Evolutionary conservation across 148 eudicot species (phyloP).

Genomic region (Gaultheria prostrata): DNA sequence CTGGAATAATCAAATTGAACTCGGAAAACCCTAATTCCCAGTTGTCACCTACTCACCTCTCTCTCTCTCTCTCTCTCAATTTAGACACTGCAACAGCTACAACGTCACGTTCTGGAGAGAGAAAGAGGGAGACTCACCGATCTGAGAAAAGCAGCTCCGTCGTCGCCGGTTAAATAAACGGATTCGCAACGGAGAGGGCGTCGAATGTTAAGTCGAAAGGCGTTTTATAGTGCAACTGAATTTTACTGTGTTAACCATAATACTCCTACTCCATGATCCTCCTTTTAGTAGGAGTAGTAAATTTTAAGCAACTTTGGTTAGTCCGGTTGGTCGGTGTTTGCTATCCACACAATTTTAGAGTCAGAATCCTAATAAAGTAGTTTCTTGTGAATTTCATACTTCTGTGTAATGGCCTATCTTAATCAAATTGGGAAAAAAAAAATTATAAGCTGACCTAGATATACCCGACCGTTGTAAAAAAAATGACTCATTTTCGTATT

Average conservation of each 20-base stretch:
- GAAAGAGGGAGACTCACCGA: constrained; percentile 20
- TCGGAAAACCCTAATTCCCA: background rate
- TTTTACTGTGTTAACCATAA: background rate
- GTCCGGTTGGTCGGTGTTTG: background rate
- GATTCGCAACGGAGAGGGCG: background rate
- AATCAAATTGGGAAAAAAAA: no score
- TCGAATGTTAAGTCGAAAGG: background rate
- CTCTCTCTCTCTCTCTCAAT: background rate
- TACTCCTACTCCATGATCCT: background rate
- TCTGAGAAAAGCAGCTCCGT: constrained; percentile 21
- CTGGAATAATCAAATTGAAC: background rate
- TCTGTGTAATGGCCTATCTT: no score
- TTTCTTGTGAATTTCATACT: no score
- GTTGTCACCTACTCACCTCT: background rate
- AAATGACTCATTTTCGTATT: no score
- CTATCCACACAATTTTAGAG: no score
- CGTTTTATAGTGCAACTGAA: background rate
- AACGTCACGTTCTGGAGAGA: background rate
- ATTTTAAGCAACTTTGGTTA: no score
- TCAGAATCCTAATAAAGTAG: no score
- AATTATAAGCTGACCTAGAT: no score
- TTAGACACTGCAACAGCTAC: background rate
- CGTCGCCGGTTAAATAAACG: background rate
- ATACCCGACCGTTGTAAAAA: no score
- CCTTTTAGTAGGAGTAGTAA: background rate